Conservation (phyloP, 2,329 filamentous ascomycete species). For the Aspergillus fumigatiaffinis region DNA sequence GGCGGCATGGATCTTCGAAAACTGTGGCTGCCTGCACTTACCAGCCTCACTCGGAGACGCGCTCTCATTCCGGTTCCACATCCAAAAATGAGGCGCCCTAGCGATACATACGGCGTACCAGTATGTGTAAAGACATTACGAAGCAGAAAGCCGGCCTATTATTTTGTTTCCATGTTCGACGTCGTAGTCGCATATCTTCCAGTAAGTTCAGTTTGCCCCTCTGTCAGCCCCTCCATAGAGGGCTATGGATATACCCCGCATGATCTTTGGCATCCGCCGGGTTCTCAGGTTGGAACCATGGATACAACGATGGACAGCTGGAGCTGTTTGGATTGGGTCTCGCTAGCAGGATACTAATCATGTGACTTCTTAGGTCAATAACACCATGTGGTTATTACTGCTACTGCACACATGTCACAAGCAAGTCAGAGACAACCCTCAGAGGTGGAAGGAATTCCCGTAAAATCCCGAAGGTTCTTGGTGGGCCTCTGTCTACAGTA, state of each 20-base stretch:
- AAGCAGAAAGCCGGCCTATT: not conserved
- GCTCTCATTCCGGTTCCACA: conserved; percentile 18
- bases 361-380: not conserved
- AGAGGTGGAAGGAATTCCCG: conserved; percentile 2
- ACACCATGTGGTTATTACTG: not conserved
- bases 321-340: not conserved
- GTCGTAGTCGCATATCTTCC: too few relatives aligned
- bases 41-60: conserved; percentile 24
- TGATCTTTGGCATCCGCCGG: not conserved
- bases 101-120: not conserved
- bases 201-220: not conserved
- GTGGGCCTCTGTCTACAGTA: conserved; percentile 4
- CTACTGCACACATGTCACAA: not conserved
- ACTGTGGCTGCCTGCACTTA: conserved; percentile 19
- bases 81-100: conserved; percentile 2
- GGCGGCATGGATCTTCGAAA: conserved; percentile 2
- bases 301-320: not conserved
- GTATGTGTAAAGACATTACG: not conserved
- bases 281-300: not conserved
- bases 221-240: not conserved
- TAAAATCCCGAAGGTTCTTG: conserved; percentile 13
- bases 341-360: not conserved
- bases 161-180: not conserved
- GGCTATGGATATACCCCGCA: not conserved
- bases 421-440: not conserved